A percentile compares a stretch with the other conserved stretches of the same genome.
These are phyloP conservation scores for Pythium dissotocum DNA, from an alignment of 352 stramenopile genomes.

Conservation along the genomic window DNA sequence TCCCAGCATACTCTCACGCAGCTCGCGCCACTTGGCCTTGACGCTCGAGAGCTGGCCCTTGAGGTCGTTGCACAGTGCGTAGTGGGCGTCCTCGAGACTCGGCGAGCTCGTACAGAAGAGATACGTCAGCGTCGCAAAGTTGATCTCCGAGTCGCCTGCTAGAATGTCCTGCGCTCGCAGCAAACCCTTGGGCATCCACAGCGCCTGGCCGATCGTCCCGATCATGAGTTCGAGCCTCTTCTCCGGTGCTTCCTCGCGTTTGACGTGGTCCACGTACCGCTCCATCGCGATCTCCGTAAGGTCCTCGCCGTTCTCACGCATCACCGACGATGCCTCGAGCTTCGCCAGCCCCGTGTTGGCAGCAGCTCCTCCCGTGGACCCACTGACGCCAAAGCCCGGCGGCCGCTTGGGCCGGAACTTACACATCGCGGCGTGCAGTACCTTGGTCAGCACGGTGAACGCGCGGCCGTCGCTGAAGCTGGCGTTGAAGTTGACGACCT, in stretches of 20 bases:
- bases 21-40: conserved; percentile 65
- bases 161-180: conserved; percentile 68
- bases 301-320: conserved; percentile 80
- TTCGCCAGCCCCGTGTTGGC: conserved; percentile 27
- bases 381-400: conserved; percentile 21
- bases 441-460: conserved; percentile 56
- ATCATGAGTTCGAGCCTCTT: conserved; percentile 75
- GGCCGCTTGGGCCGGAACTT: conserved; percentile 42
- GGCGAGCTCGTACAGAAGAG: conserved; percentile 69
- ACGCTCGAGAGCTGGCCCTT: conserved; percentile 51
- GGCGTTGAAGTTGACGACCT: conserved; percentile 69
- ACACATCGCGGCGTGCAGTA: conserved; percentile 69
- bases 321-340: conserved; percentile 54
- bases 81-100: conserved; percentile 49
- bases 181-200: conserved; percentile 67
- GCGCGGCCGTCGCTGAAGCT: conserved; percentile 65
- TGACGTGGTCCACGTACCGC: conserved; percentile 69
- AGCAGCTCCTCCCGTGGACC: background rate
- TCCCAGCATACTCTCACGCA: conserved; percentile 38
- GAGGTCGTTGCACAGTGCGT: conserved; percentile 49
- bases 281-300: conserved; percentile 78
- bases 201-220: conserved; percentile 62
- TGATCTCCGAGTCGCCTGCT: conserved; percentile 71
- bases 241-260: conserved; percentile 43
- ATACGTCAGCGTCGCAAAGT: conserved; percentile 72